Percentiles rank a stretch among this genome's conserved stretches.
Conservation (phyloP, 2,329 filamentous ascomycete species). For the Penicillium sp. region DNA sequence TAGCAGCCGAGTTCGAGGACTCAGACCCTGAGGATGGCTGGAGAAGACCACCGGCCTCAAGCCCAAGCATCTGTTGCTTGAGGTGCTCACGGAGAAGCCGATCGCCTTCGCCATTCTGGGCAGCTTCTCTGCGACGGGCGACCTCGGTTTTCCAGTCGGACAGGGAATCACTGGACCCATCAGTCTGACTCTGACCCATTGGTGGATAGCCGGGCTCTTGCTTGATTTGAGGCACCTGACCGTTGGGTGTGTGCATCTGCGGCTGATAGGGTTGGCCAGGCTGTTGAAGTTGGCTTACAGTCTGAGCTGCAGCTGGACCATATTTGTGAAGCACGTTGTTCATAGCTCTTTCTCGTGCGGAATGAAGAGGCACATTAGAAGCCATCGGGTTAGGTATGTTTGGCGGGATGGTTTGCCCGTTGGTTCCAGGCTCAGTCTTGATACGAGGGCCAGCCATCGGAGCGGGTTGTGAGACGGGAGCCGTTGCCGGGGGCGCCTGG, state of each 20-base stretch:
- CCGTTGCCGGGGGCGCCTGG: conserved; percentile 34
- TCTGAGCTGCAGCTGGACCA: conserved; percentile 46
- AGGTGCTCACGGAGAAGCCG: conserved; percentile 48
- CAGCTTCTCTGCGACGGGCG: conserved; percentile 46
- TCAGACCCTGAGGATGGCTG: conserved; percentile 46
- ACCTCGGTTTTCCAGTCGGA: conserved; percentile 58
- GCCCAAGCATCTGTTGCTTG: conserved; percentile 43
- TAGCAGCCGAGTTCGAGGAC: conserved; percentile 39
- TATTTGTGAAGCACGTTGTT: conserved; percentile 55
- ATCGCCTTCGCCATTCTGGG: conserved; percentile 43
- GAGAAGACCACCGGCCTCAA: conserved; percentile 53
- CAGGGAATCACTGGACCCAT: conserved; percentile 69
- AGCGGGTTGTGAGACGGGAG: conserved; percentile 21
- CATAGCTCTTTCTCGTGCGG: conserved; percentile 60
- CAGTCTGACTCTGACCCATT: conserved; percentile 67
- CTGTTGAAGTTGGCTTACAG: conserved; percentile 50
- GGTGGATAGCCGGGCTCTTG: conserved; percentile 44
- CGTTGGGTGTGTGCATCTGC: conserved; percentile 37
- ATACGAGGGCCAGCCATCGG: conserved; percentile 47
- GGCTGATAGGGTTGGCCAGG: conserved; percentile 44
- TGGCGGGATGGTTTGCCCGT: conserved; percentile 37
- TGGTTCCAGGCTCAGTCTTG: conserved; percentile 58
- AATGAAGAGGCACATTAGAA: conserved; percentile 41
- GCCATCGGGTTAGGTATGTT: conserved; percentile 41
- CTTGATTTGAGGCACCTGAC: conserved; percentile 49